Base-by-base conservation (phyloP, 495 filamentous ascomycete species). In the Amphirosellinia nigrospora region DNA sequence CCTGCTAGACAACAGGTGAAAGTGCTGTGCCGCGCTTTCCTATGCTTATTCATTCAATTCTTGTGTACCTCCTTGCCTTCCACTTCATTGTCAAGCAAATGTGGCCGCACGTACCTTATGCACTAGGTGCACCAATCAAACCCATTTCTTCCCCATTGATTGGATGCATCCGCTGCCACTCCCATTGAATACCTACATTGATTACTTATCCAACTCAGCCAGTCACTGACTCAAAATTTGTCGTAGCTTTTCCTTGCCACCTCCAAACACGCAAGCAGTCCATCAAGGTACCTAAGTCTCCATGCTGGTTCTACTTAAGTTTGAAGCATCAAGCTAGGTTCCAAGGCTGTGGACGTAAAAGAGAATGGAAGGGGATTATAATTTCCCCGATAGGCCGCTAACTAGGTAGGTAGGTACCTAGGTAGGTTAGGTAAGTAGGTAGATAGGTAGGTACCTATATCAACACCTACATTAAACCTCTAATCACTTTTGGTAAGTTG, bases 1-100 rank as follows among this genome's bases (percentile, higher is more conserved):
- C 26, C 45, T 66, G 36, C 64, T 21, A 66, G 64, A 66, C 46
- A 62, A 43, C 16, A 11, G 55, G 13, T 59, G 55, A 38, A 28
- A 15, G 16, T n/a, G 26, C 50, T 53, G 26, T 36, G 21, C 48
- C 48, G 48, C 48, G 50, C 26, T 53, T 53, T 53, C 50, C 45
- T 26, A 21, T 53, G 50, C 50, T 53, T 53, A 53, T 23, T 26
- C 45, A 30, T 55, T 26, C 26, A 55, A 55, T 56, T 32, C 7
- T 53, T 19, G 5, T 2, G 53, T 19, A 56, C 28, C 28, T 32
- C 28, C 28, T 32, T 56, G 52, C 6, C 21, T 26, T 3, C 7
- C 9, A 8, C 45, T 48, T 50, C n/a, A n/a, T 21, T 52, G 48
- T 21, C 48, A 52, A 52, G 48, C 6, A 56, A 32, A 56, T 34